phyloP scores from a whole-genome alignment of 2,329 filamentous ascomycete genomes.

The Botrytis tulipae region DNA sequence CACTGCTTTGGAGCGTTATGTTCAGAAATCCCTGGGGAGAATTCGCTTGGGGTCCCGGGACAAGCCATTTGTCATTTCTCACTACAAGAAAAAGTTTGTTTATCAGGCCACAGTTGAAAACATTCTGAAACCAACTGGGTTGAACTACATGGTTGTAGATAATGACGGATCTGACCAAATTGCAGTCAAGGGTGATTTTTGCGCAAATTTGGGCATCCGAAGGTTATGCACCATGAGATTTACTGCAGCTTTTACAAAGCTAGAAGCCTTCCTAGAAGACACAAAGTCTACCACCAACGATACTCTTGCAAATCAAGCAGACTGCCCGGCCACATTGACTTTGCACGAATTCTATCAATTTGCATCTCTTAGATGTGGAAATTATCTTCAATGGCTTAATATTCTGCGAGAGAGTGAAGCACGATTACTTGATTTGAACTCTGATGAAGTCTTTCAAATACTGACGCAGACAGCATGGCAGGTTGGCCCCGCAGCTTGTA shows the following conservation, averaged over 20 bases:
- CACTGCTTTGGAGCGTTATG: conserved; percentile 18
- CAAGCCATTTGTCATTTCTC: conserved; percentile 34
- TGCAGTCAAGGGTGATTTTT: conserved; percentile 11
- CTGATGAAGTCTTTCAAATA: conserved; percentile 47
- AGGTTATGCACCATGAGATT: conserved; percentile 45
- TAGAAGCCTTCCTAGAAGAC: conserved; percentile 30
- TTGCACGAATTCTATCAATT: conserved; percentile 56
- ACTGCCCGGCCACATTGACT: conserved; percentile 49
- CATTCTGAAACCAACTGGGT: conserved; percentile 48
- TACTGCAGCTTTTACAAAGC: conserved; percentile 23
- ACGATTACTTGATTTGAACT: conserved; percentile 51
- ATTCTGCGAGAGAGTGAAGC: conserved; percentile 51
- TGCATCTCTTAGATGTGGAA: conserved; percentile 48
- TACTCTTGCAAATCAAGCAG: conserved; percentile 49
- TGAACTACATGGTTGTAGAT: conserved; percentile 45
- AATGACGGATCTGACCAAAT: conserved; percentile 22
- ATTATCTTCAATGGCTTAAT: conserved; percentile 54
- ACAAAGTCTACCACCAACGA: conserved; percentile 46
- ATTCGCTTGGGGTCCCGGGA: conserved; percentile 26
- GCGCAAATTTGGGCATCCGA: conserved; percentile 31
- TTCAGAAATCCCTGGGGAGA: conserved; percentile 13
- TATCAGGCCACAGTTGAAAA: conserved; percentile 34
- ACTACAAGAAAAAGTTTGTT: conserved; percentile 38
- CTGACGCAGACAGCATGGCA: conserved; percentile 51
- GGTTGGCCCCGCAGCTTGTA: conserved; percentile 41